phyloP scores from a whole-genome alignment of 2,329 filamentous ascomycete genomes.

The Colletotrichum zoysiae region DNA sequence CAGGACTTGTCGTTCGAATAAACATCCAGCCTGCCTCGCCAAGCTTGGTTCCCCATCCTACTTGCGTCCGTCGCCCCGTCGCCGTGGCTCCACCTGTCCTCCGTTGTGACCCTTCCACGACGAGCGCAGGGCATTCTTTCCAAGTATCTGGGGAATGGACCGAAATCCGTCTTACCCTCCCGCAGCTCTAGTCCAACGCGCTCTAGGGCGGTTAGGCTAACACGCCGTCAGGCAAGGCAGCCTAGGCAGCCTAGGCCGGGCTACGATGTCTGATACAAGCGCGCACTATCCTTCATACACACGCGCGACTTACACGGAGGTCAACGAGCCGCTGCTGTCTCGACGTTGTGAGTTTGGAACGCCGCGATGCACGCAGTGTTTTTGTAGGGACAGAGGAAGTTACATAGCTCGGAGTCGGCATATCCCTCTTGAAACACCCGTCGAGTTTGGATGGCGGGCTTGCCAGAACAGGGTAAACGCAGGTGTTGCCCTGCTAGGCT shows the following conservation, averaged over 20 bases:
- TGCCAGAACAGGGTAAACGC: not conserved
- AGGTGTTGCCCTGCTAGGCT: not conserved
- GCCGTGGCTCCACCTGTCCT: not conserved
- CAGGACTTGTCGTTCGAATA: too few relatives aligned
- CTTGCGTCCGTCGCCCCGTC: not conserved
- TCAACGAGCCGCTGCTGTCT: not conserved
- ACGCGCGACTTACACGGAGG: slow-evolving; percentile 19
- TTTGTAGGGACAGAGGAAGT: not conserved
- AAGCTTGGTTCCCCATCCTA: not conserved
- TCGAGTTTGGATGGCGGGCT: not conserved
- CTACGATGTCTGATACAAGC: slow-evolving; percentile 1
- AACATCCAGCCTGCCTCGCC: not conserved
- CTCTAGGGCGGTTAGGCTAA: slow-evolving; percentile 27
- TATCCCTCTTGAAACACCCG: not conserved
- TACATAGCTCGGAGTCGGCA: slow-evolving; percentile 6
- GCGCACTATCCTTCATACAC: not conserved
- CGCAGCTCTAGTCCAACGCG: slow-evolving; percentile 11
- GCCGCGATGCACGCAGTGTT: not conserved
- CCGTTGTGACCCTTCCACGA: too few relatives aligned
- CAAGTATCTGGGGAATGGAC: slow-evolving; percentile 3
- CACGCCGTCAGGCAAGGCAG: slow-evolving; percentile 34
- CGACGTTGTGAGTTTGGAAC: not conserved
- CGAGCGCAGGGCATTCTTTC: not conserved
- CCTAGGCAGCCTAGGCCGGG: slow-evolving; percentile 27
- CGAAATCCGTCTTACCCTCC: not conserved